Base-by-base conservation (phyloP, 2,329 filamentous ascomycete genomes). In the Fulvia fulva region DNA sequence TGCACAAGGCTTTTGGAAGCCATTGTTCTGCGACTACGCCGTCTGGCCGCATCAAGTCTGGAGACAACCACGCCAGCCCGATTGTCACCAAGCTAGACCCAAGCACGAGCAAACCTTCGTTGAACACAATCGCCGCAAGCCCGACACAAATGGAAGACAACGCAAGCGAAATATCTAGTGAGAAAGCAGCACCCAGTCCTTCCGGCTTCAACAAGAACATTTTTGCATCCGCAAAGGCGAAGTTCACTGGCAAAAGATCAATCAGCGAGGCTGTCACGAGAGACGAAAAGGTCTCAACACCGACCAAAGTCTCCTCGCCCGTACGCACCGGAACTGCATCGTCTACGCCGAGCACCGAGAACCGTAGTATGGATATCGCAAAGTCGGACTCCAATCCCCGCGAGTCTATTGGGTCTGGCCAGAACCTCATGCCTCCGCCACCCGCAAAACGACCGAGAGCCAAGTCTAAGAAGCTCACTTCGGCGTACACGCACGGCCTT, bases 401-500 rank as follows among this genome's bases (percentile, higher is more conserved):
- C 32, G 74, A 75, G 5, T 73, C 76, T 1, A 75, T 77, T 19
- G 77, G 76, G 45, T 74, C 75, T 2, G 75, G 74, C 11, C 74
- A 76, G 50, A 67, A 65, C 19, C 60, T 72, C 19, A 63, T 68
- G 57, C 70, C 70, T 25, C 67, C 68, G 16, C 51, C 68, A 1
- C 61, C 59, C 19, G 56, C 57, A 5, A 65, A 64, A 44, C 61
- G 65, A 51, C 60, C 64, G 9, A 61, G 70, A 26, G 53, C 63
- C 14, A 68, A 67, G 21, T 63, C 67, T 14, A 69, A 72, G 78
- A 95, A 97, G 72, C 87, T 91, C 58, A 99, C 94, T 0, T 97
- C 92, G 69, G 94, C 94, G 0, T 99, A 97, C 74, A 90, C 87
- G 19, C 87, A 90, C 28, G 94, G 94, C 0, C 77, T 97, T 43